phyloP scores from a whole-genome alignment of 192 early-diverging fungal genomes.

The Obelidium mucronatum region DNA sequence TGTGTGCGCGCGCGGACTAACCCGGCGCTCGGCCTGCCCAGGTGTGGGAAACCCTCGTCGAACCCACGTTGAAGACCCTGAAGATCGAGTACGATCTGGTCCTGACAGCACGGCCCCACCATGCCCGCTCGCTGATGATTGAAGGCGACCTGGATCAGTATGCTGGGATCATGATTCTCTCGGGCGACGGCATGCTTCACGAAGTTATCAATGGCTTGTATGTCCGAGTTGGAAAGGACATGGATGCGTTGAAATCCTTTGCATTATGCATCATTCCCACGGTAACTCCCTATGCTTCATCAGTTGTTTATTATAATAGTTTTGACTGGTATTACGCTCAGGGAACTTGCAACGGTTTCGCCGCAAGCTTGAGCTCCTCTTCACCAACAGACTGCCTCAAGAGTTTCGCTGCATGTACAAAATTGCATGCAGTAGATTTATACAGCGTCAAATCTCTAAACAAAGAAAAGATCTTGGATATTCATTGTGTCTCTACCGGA shows the following conservation, averaged over 20 bases:
- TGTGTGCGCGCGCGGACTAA: neutral
- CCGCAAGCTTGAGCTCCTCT: too few species aligned
- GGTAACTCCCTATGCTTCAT: neutral
- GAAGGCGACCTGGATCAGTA: neutral
- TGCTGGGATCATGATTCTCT: neutral
- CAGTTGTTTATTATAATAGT: neutral
- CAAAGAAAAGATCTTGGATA: too few species aligned
- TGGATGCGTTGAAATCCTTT: neutral
- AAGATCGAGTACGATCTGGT: neutral
- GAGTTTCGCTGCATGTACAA: too few species aligned
- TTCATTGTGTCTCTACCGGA: too few species aligned
- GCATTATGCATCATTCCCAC: too few species aligned
- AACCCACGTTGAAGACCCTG: neutral
- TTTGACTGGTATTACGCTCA: too few species aligned
- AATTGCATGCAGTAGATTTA: too few species aligned
- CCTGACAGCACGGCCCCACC: neutral
- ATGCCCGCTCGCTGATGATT: neutral
- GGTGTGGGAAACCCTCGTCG: neutral
- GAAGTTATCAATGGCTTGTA: constrained; percentile 3
- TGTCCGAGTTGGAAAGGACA: neutral
- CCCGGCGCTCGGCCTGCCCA: neutral
- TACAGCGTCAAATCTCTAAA: too few species aligned
- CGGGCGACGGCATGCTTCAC: neutral
- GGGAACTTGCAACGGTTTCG: too few species aligned
- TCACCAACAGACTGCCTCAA: too few species aligned